Base-by-base conservation (phyloP, 2,329 filamentous ascomycete species). In the Plenodomus lindquistii region DNA sequence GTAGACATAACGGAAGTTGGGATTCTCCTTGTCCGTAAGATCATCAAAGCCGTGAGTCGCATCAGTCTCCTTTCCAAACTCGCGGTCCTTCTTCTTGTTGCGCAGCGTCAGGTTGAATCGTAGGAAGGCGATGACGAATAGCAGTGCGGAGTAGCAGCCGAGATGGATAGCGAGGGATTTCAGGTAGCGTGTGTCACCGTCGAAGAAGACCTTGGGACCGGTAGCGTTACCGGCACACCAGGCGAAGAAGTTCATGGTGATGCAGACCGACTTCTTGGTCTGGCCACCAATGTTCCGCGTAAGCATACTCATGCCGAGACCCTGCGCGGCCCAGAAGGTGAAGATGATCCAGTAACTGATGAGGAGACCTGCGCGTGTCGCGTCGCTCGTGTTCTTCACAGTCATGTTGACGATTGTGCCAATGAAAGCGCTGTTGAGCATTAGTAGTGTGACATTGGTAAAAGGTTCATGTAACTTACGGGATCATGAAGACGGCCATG, bases 311-410 rank as follows among this genome's bases (percentile, higher is more conserved):
- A 90, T 79, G 7, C 81, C 77, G 11, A 89, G 75, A 1, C 84
- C 87, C 61, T 87, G 83, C 0, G 86, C 86, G 0, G 87, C 85
- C 87, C 87, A 91, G 79, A 91, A 91, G 4, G 85, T 89, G 16
- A 90, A 78, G 0, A 84, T 86, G 52, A 91, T 86, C 73, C 91
- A 91, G 77, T 91, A 91, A 62, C 79, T 82, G 62, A 91, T 82
- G 13, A 91, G 74, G 0, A 91, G 78, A 5, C 87, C 87, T 21
- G 85, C 79, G 69, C 86, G 81, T 31, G 83, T 84, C 8, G 79
- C 70, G 29, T 77, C 76, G 37, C 76, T 81, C 6, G 78, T 76
- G 56, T 86, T 85, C 18, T 80, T 70, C 7, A 91, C 79, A 0
- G 83, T 86, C 67, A 91, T 86, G 46, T 91, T 80, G 34, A 89